Conservation (phyloP, 306 rosid species). For the Dryas octopetala region DNA sequence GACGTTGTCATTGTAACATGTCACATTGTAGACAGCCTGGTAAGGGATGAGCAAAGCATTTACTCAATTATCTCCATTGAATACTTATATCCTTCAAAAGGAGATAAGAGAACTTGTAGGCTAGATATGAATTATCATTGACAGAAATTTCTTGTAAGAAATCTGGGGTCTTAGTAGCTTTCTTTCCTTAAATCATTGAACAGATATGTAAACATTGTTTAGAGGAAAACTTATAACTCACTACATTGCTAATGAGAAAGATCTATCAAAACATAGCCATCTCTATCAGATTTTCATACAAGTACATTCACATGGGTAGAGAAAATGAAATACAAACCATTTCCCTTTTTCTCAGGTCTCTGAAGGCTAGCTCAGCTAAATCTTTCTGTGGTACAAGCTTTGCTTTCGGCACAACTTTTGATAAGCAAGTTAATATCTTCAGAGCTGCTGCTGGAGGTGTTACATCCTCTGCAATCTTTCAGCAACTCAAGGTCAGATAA, state of each 20-base stretch:
- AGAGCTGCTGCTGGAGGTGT: conserved; percentile 58
- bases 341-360: conserved; percentile 75
- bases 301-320: not conserved
- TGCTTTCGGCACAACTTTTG: conserved; percentile 70
- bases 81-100: not conserved
- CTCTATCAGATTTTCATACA: not conserved
- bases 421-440: conserved; percentile 54
- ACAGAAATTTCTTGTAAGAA: not conserved
- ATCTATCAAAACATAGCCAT: not conserved
- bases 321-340: conserved; percentile 53
- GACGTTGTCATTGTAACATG: conserved; percentile 52
- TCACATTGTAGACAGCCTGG: conserved; percentile 82
- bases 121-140: too few relatives aligned
- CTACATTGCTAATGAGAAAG: too few relatives aligned
- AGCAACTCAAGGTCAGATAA: conserved; percentile 46
- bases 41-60: not conserved
- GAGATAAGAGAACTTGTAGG: not conserved
- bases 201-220: too few relatives aligned
- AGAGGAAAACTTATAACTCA: too few relatives aligned
- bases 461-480: conserved; percentile 81
- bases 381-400: conserved; percentile 74
- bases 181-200: too few relatives aligned
- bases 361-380: conserved; percentile 56
- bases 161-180: too few relatives aligned
- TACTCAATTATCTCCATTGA: not conserved